phyloP scores from a whole-genome alignment of 192 early-diverging fungal species.

The Powellomyces hirtus region DNA sequence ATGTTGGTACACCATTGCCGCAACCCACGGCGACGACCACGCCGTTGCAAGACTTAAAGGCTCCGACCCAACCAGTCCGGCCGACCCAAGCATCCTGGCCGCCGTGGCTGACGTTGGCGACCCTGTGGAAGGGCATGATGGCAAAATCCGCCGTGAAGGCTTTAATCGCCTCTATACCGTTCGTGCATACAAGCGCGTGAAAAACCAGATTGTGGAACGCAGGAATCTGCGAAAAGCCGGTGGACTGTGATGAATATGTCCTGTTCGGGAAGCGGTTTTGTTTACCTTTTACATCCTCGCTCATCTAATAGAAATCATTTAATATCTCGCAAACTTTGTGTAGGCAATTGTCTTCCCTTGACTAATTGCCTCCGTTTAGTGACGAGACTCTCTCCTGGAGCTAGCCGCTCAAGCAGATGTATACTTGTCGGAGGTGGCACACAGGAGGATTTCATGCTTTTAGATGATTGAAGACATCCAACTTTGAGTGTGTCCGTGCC shows the following conservation, averaged over 20 bases:
- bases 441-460: too few relatives aligned
- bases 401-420: too few relatives aligned
- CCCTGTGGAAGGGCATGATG: neutral
- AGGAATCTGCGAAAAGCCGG: neutral
- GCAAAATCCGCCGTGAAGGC: neutral
- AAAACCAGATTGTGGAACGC: neutral
- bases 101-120: neutral
- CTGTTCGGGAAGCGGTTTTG: too few relatives aligned
- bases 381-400: too few relatives aligned
- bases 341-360: too few relatives aligned
- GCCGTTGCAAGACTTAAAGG: conserved; percentile 10
- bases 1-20: conserved; percentile 7
- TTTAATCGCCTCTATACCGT: neutral
- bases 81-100: conserved; percentile 6
- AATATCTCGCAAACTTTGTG: too few relatives aligned
- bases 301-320: too few relatives aligned
- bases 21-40: conserved; percentile 9
- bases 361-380: too few relatives aligned
- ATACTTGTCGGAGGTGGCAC: too few relatives aligned
- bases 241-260: neutral
- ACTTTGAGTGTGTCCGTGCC: too few relatives aligned
- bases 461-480: too few relatives aligned
- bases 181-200: neutral
- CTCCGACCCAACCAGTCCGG: conserved; percentile 1
- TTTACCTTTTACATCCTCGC: too few relatives aligned